Evolutionary conservation across 768 basidiomycete genomes (phyloP).

Genomic region (Dioszegia crocea): DNA sequence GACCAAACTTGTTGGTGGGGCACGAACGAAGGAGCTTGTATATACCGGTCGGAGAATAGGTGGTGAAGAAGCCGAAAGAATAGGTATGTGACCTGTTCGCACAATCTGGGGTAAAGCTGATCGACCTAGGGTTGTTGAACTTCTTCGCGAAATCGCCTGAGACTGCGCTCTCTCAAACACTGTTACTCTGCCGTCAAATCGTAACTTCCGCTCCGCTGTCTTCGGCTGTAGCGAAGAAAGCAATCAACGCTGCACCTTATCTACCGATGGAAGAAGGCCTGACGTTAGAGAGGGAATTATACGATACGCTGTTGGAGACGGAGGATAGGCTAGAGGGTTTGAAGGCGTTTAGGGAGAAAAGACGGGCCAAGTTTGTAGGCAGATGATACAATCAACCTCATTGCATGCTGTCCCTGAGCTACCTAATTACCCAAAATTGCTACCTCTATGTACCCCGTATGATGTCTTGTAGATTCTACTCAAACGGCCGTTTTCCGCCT

Average conservation of each 20-base stretch:
- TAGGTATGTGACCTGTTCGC: slow-evolving; percentile 20
- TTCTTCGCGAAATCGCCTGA: slow-evolving; percentile 11
- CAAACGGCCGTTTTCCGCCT: neutral
- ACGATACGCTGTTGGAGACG: slow-evolving; percentile 69
- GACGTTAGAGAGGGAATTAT: slow-evolving; percentile 83
- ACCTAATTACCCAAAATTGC: too few relatives aligned
- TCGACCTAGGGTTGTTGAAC: slow-evolving; percentile 29
- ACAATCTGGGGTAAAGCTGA: neutral
- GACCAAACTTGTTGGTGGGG: slow-evolving; percentile 77
- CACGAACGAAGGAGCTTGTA: slow-evolving; percentile 86
- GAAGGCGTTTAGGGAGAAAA: slow-evolving; percentile 78
- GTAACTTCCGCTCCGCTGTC: slow-evolving; percentile 65
- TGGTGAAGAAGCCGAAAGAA: slow-evolving; percentile 69
- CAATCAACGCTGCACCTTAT: slow-evolving; percentile 74
- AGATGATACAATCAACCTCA: slow-evolving; percentile 12
- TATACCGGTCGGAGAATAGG: slow-evolving; percentile 76
- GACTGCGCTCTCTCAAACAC: slow-evolving; percentile 19
- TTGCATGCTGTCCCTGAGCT: too few relatives aligned
- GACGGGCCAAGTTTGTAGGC: slow-evolving; percentile 72
- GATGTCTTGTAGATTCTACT: neutral
- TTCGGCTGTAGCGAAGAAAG: slow-evolving; percentile 79
- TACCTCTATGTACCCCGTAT: too few relatives aligned
- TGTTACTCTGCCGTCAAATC: slow-evolving; percentile 29
- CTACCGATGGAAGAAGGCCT: slow-evolving; percentile 77
- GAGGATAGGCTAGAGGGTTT: slow-evolving; percentile 79